Evolutionary conservation across 257 asterid genomes (phyloP), one percentile per base, ranked within the genome.

Genomic region (Petrea volubilis): DNA sequence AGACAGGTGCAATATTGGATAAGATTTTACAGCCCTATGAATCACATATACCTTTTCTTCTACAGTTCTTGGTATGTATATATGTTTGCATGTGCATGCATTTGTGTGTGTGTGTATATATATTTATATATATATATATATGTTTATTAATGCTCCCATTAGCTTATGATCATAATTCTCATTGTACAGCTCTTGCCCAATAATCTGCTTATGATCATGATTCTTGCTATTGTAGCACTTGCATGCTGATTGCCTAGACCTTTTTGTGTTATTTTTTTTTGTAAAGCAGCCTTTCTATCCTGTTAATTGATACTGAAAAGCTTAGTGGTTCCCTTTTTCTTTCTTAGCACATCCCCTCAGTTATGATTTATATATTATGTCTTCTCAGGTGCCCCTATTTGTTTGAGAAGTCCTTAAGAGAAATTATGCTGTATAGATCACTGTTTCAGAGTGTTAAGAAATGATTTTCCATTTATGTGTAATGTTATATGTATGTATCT

Each of bases 1-100:
- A 94, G 99, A 88, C 84, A 62, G 99, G 99, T 68, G 95, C 90
- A 41, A 77, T 88, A 57, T 63, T 82, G 77, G 95, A 83, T 64
- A 91, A 74, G 84, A 58, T 76, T 47, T 70, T 94, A 59, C 97
- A 94, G 89, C 97, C 97, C 63, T 81, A 91, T 75, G 99, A 94
- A 76, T 89, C 99, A 62, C 99, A 94, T 68, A 89, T 91, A 77
- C 99, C 97, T 36, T 94, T 81, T 80, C 91, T 94, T 73, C 97
- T 94, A 75, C 98, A 94, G 82, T 94, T 94, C 83, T 79, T 86
- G 95, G 98, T 85, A 83, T 58, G 87, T 67, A 41, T 67, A 41
- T 41, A 74, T 50, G 41, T 67, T 60, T 59, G 10, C 40, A 60
- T 65, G 23, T 65, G 21, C 33, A 29, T 31, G 12, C 67, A 52